Evolutionary conservation across 257 asterid species (phyloP).

Genomic region (Solanum sparsipilum): DNA sequence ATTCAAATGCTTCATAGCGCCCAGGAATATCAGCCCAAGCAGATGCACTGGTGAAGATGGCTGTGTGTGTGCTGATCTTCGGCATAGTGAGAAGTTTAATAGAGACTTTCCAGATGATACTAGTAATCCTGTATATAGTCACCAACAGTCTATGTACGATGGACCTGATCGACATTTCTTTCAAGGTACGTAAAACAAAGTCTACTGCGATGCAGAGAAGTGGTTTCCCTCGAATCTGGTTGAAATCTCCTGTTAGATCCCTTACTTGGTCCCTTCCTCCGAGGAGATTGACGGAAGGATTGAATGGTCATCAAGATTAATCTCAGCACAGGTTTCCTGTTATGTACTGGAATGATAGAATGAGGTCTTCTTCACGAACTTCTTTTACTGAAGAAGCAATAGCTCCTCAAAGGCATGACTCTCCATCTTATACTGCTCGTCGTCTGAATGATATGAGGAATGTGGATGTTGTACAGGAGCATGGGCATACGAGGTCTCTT

Average conservation of each 20-base stretch:
- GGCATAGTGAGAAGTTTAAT: background rate
- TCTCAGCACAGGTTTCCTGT: conserved; percentile 44
- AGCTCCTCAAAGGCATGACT: conserved; percentile 46
- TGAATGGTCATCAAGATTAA: conserved; percentile 32
- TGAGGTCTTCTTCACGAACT: conserved; percentile 53
- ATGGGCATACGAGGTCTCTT: conserved; percentile 29
- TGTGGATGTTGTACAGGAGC: conserved; percentile 40
- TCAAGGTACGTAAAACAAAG: conserved; percentile 32
- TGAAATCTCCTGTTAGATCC: conserved; percentile 56
- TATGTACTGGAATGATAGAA: conserved; percentile 44
- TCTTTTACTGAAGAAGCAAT: conserved; percentile 46
- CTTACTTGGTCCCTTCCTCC: conserved; percentile 54
- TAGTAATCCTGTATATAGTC: background rate
- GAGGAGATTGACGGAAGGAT: conserved; percentile 29
- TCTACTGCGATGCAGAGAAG: conserved; percentile 46
- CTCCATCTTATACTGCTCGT: conserved; percentile 42
- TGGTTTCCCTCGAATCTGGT: conserved; percentile 34
- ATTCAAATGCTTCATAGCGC: background rate
- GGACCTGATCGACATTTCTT: conserved; percentile 32
- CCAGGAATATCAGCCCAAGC: background rate
- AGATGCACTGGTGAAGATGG: background rate
- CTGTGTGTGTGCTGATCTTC: background rate
- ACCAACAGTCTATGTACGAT: conserved; percentile 31
- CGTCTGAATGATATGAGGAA: conserved; percentile 42
- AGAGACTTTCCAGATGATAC: background rate